These are phyloP conservation scores for Brassica hybrid DNA, from an alignment of 441 rosid species.

Conservation along the genomic window DNA sequence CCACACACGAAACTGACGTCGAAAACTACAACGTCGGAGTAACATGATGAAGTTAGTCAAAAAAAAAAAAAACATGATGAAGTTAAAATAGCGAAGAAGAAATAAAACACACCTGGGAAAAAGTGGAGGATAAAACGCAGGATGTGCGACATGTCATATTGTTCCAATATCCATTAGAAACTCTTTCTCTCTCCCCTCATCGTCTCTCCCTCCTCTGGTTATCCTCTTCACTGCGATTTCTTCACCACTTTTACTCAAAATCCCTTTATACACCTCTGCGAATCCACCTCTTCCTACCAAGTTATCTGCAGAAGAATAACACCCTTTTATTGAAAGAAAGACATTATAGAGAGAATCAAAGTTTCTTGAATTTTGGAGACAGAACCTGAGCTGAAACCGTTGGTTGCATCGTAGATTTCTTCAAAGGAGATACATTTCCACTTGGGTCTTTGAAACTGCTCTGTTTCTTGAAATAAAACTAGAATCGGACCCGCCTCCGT, in stretches of 20 bases:
- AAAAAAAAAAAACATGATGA: no score
- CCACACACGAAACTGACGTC: not conserved
- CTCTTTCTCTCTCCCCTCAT: slow-evolving; percentile 93
- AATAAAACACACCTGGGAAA: no score
- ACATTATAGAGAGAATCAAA: not conserved
- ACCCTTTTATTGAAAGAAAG: not conserved
- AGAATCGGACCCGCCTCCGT: no score
- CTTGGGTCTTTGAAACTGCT: slow-evolving; percentile 59
- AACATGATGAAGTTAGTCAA: no score
- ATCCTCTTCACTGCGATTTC: slow-evolving; percentile 91
- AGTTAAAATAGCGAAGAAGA: no score
- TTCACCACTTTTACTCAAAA: slow-evolving; percentile 50
- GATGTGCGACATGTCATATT: slow-evolving; percentile 87
- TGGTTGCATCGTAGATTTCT: slow-evolving; percentile 77
- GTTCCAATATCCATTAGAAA: slow-evolving; percentile 95
- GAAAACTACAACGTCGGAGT: no score
- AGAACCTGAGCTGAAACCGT: slow-evolving; percentile 73
- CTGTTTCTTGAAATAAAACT: slow-evolving; percentile 44
- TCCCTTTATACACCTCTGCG: slow-evolving; percentile 92
- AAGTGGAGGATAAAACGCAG: slow-evolving; percentile 7
- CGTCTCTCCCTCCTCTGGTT: slow-evolving; percentile 66
- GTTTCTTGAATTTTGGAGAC: not conserved
- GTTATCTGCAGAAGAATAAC: slow-evolving; percentile 54
- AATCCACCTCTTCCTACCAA: slow-evolving; percentile 93
- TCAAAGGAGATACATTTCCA: slow-evolving; percentile 94